A percentile compares a stretch with the other conserved stretches of the same genome.
Conservation (phyloP, 495 filamentous ascomycete genomes). For the Umbilicaria muhlenbergii region DNA sequence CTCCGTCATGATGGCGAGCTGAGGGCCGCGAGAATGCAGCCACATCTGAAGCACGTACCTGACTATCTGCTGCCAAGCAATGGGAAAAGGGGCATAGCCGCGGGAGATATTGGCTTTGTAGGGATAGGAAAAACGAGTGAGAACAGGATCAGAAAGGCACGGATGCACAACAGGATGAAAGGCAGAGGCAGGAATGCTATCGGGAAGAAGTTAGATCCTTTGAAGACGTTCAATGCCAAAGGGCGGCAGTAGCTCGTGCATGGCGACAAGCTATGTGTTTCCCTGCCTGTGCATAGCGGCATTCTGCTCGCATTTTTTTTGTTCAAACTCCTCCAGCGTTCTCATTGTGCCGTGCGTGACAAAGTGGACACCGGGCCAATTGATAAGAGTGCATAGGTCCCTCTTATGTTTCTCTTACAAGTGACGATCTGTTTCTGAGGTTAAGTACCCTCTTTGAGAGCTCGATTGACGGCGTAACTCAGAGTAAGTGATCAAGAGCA, state of each 20-base stretch:
- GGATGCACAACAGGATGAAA: constrained; percentile 40
- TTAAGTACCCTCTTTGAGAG: too few species aligned
- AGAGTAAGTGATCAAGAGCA: too few species aligned
- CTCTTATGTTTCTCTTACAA: too few species aligned
- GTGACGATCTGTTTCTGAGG: too few species aligned
- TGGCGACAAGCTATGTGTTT: neutral
- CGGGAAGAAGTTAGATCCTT: constrained; percentile 53
- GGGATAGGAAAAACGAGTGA: constrained; percentile 56
- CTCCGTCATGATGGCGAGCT: constrained; percentile 84
- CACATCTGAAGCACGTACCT: constrained; percentile 88
- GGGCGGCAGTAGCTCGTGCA: constrained; percentile 5
- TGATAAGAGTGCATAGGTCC: too few species aligned
- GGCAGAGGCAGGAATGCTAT: constrained; percentile 34
- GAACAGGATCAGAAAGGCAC: constrained; percentile 59
- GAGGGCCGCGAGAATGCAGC: constrained; percentile 60
- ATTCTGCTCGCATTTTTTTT: too few species aligned
- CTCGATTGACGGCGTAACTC: too few species aligned
- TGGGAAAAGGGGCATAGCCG: constrained; percentile 49
- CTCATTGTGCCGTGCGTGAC: too few species aligned
- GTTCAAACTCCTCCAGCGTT: too few species aligned
- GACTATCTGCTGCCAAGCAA: constrained; percentile 82
- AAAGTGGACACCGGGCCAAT: too few species aligned
- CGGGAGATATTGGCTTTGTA: constrained; percentile 53
- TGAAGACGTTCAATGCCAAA: constrained; percentile 72
- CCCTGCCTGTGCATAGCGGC: too few species aligned